These are phyloP conservation scores for Pseudogymnoascus sp. DNA, from an alignment of 2,329 filamentous ascomycete species.

Conservation along the genomic window DNA sequence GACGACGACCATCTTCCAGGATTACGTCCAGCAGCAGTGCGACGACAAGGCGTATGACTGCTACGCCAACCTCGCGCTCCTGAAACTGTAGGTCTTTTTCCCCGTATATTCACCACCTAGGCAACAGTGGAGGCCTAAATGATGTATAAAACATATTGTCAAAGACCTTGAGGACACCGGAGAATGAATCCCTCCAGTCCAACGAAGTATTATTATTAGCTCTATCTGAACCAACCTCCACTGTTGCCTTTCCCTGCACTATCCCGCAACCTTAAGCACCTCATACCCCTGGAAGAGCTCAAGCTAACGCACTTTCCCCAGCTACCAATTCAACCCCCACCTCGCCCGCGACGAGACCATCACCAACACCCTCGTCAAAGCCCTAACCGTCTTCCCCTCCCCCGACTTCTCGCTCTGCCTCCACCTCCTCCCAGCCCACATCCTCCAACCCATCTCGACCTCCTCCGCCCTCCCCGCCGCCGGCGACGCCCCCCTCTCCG, in stretches of 20 bases:
- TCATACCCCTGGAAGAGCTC: slow-evolving; percentile 11
- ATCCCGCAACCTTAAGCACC: slow-evolving; percentile 1
- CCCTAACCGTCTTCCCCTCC: slow-evolving; percentile 92
- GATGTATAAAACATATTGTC: slow-evolving; percentile 12
- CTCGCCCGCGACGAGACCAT: slow-evolving; percentile 93
- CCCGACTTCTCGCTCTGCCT: slow-evolving; percentile 91
- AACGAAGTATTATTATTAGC: slow-evolving; percentile 66
- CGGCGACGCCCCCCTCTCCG: slow-evolving; percentile 62
- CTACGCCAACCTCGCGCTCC: slow-evolving; percentile 89
- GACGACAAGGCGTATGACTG: slow-evolving; percentile 89
- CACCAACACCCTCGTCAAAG: slow-evolving; percentile 98
- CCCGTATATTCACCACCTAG: neutral
- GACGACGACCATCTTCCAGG: slow-evolving; percentile 86
- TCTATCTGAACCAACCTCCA: slow-evolving; percentile 55
- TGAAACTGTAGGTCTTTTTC: slow-evolving; percentile 78
- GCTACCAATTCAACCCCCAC: slow-evolving; percentile 99
- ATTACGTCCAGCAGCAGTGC: slow-evolving; percentile 90
- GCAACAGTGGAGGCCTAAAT: slow-evolving; percentile 13
- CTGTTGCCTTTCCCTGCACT: slow-evolving; percentile 5
- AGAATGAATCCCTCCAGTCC: slow-evolving; percentile 45
- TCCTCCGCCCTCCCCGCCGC: slow-evolving; percentile 40
- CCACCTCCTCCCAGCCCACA: slow-evolving; percentile 82
- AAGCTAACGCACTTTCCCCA: slow-evolving; percentile 32
- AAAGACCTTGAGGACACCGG: slow-evolving; percentile 58
- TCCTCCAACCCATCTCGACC: slow-evolving; percentile 52